Evolutionary conservation across 78 protist genomes (phyloP), one percentile per base, ranked within the genome.

Genomic region (Andalucia godoyi): DNA sequence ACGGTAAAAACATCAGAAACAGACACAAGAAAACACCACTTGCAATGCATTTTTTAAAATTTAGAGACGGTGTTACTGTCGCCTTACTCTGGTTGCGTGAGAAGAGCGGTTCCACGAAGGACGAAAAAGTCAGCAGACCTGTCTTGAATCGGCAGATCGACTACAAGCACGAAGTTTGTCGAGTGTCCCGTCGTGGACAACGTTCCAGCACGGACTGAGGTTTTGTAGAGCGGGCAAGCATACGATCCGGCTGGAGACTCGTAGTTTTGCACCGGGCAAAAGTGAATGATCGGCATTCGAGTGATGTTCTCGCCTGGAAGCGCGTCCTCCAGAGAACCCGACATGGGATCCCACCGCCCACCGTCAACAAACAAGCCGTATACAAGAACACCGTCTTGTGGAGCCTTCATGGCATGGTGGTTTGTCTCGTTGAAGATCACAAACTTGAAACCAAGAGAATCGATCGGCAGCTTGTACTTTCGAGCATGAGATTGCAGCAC

Each of bases 161-260:
- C 17, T 12, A 79, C 40, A 1, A 76, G 6, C 33, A 82, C 51
- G 38, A 59, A 78, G 79, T 84, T 84, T 51, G 81, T 84, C 12
- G 90, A 84, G 17, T 45, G 73, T 33, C 90, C 90, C 5, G 90
- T 85, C 37, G 90, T 85, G 34, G 71, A 39, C 25, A 85, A 76
- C 6, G 58, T 72, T 15, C 90, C 90, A 1, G 66, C 57, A 17
- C 90, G 54, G 25, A 27, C 58, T 12, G 46, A 23, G 41, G 90
- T 84, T 62, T 79, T 78, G 81, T 84, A 84, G 43, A 75, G 34
- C 15, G 90, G 90, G 53, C 77, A 54, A 40, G 17, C 60, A 30
- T 69, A 84, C 17, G 49, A 17, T 45, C 17, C 27, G 49, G 27
- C 49, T 45, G 27, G 49, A n/a, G n/a, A n/a, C 13, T 3, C 10